These are phyloP conservation scores for Limnanthes douglasii DNA, from an alignment of 345 rosid genomes.

Conservation along the genomic window DNA sequence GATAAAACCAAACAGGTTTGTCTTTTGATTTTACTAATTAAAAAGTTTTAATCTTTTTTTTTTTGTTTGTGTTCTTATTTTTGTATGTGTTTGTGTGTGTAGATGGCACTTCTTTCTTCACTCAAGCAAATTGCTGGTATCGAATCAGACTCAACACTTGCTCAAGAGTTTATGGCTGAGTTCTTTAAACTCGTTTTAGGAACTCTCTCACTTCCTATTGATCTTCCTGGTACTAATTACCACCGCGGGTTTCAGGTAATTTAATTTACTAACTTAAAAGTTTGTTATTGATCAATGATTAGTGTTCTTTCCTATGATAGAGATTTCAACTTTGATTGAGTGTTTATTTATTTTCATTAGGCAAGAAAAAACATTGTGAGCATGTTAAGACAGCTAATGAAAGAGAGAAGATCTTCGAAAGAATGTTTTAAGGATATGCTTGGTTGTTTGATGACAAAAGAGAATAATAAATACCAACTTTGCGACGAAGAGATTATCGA, in stretches of 20 bases:
- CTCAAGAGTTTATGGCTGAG: conserved; percentile 40
- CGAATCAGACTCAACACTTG: conserved; percentile 21
- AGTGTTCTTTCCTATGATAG: neutral
- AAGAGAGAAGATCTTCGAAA: conserved; percentile 36
- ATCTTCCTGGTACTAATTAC: conserved; percentile 54
- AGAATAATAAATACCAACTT: conserved; percentile 25
- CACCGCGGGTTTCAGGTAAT: conserved; percentile 49
- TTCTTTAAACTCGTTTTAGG: conserved; percentile 67
- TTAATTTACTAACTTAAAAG: no score
- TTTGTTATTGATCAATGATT: neutral
- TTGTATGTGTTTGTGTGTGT: neutral
- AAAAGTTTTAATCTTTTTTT: neutral
- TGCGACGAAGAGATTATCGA: conserved; percentile 60
- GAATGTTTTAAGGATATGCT: conserved; percentile 48
- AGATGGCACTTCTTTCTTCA: conserved; percentile 76
- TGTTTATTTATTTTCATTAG: conserved; percentile 19
- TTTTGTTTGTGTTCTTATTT: conserved; percentile 1
- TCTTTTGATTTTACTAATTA: neutral
- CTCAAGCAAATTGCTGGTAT: conserved; percentile 43
- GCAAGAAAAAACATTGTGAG: conserved; percentile 46
- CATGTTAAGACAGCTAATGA: conserved; percentile 32
- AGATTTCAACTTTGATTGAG: no score
- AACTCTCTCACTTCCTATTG: conserved; percentile 62
- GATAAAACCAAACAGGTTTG: conserved; percentile 72
- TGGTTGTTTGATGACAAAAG: conserved; percentile 43